Conservation (phyloP, 495 filamentous ascomycete species). For the Alectoria sarmentosa region DNA sequence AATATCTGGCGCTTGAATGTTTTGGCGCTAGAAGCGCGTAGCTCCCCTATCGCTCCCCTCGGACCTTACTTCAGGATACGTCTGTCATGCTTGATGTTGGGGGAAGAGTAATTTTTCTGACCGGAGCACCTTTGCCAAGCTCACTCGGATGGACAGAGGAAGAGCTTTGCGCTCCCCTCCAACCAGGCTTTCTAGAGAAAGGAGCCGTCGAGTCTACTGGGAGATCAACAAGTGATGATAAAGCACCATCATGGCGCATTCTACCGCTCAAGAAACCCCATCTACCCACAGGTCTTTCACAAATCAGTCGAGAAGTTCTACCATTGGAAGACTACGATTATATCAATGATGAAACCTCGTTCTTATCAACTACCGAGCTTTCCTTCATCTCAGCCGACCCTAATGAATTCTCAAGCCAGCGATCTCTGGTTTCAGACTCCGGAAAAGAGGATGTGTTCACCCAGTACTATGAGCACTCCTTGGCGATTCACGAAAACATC, state of each 20-base stretch:
- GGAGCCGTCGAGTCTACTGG: slow-evolving; percentile 19
- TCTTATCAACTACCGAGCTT: slow-evolving; percentile 18
- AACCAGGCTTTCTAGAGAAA: slow-evolving; percentile 6
- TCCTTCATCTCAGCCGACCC: slow-evolving; percentile 10
- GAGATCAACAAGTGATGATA: slow-evolving; percentile 45
- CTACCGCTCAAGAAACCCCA: slow-evolving; percentile 20
- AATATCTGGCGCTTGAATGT: too few species aligned
- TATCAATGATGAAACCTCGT: slow-evolving; percentile 5
- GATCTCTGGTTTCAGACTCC: not conserved
- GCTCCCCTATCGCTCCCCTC: too few species aligned
- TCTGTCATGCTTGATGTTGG: slow-evolving; percentile 5
- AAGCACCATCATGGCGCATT: slow-evolving; percentile 39
- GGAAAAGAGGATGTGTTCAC: slow-evolving; percentile 40
- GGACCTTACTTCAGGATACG: too few species aligned
- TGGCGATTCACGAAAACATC: slow-evolving; percentile 54
- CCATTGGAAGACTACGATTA: not conserved
- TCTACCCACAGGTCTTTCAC: slow-evolving; percentile 25
- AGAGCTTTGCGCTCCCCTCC: slow-evolving; percentile 11
- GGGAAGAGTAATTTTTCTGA: slow-evolving; percentile 20
- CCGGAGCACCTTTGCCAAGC: slow-evolving; percentile 23
- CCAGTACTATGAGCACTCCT: slow-evolving; percentile 68
- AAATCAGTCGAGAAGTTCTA: slow-evolving; percentile 1
- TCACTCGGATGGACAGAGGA: slow-evolving; percentile 24
- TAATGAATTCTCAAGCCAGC: not conserved
- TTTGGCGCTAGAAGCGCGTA: too few species aligned